Evolutionary conservation across 805 yeast genomes (phyloP).

Genomic region (Kazachstania bromeliacearum): DNA sequence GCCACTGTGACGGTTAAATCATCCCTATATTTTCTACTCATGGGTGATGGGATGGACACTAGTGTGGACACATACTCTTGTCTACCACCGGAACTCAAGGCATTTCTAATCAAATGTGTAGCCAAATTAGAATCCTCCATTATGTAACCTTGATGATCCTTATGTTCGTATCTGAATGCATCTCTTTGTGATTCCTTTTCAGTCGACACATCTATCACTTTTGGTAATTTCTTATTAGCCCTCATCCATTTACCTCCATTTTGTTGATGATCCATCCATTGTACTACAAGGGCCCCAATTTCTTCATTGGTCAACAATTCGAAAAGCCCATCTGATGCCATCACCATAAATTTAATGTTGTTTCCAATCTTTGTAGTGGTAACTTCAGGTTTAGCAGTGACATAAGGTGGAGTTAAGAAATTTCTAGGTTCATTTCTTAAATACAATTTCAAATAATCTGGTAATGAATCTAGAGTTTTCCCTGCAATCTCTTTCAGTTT

Average conservation of each 20-base stretch:
- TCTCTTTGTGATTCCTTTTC: conserved; percentile 53
- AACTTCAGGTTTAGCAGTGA: conserved; percentile 90
- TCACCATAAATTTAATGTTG: conserved; percentile 69
- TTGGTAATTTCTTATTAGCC: conserved; percentile 40
- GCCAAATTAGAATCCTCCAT: conserved; percentile 82
- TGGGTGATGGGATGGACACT: conserved; percentile 83
- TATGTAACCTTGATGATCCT: conserved; percentile 25
- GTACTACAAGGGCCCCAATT: conserved; percentile 82
- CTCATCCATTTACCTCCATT: conserved; percentile 1
- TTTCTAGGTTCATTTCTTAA: conserved; percentile 68
- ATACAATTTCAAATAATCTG: conserved; percentile 70
- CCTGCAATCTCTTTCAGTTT: conserved; percentile 58
- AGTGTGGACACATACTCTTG: conserved; percentile 82
- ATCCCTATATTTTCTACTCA: conserved; percentile 86
- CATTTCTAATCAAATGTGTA: conserved; percentile 89
- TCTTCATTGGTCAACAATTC: conserved; percentile 90
- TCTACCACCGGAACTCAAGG: conserved; percentile 80
- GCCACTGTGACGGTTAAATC: conserved; percentile 94
- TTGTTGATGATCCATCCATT: conserved; percentile 73
- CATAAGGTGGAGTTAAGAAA: conserved; percentile 87
- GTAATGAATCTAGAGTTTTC: conserved; percentile 43
- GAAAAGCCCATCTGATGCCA: conserved; percentile 91
- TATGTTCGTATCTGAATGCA: conserved; percentile 51
- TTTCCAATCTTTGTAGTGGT: conserved; percentile 72
- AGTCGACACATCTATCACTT: conserved; percentile 52